Evolutionary conservation across 140 eudicot genomes (phyloP), one percentile per base, ranked within the genome.

Genomic region (Eryngium alpinum): DNA sequence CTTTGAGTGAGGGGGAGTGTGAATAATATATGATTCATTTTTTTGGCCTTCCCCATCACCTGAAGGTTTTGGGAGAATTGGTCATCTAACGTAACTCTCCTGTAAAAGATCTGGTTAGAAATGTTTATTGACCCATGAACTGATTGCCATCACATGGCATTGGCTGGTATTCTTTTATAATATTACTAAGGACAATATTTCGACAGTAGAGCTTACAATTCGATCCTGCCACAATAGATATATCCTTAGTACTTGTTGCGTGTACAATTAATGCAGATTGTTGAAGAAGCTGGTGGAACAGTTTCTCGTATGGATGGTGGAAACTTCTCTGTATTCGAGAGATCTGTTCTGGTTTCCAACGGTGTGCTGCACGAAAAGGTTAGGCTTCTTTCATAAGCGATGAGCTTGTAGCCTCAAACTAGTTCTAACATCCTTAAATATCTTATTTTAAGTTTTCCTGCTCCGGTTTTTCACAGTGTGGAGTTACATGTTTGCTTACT

Each of bases 271-370:
- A 25, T 72, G 84, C 93, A 95, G 99, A 92, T 95, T 73, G 99
- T 95, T 85, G 99, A 95, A 87, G 99, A 95, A 87, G 99, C 99
- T 79, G 99, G 99, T 77, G 99, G 99, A 81, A 83, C 90, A 17
- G 99, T 95, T 80, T 84, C 99, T 44, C 74, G 97, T 81, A 95
- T 95, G 99, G 99, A 95, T 84, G 99, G 99, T 59, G 92, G 88
- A 65, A 90, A 84, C 6, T 95, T 92, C 83, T 86, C 88, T 29
- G 96, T 95, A 5, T 95, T 92, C 82, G 99, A 95, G 75, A 87
- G 99, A 84, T 92, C 99, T 28, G 93, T 92, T 81, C 80, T 95
- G 85, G 99, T 92, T 67, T 95, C 99, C 75, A 95, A 95, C 77
- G 95, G 97, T 67, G 83, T 86, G 80, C 79, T 95, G 82, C 99